Evolutionary conservation across 2,329 filamentous ascomycete genomes (phyloP), one percentile per base, ranked within the genome.

Genomic region (Diaporthe eres): DNA sequence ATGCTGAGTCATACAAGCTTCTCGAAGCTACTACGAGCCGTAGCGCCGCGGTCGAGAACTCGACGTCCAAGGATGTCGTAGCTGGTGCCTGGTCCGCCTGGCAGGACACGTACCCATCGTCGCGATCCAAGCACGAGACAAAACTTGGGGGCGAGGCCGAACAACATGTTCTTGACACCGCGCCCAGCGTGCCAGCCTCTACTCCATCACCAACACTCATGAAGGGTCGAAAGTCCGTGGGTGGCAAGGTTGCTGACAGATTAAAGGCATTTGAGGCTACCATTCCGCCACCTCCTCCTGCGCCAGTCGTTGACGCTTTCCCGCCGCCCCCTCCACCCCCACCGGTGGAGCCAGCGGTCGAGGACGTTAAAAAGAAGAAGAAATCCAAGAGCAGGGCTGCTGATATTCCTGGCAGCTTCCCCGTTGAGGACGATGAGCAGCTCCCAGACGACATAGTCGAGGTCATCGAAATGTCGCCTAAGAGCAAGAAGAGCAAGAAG

Each of bases 341-440:
- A 65, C 79, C 81, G 73, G 80, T 80, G 74, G 80, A 34, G 28
- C 70, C 55, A 58, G 68, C 22, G 19, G 79, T 77, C 76, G 83
- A 87, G 77, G 84, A 86, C 63, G 51, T 25, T 77, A 87, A 86
- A 81, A 88, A 86, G 81, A 80, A 80, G 71, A 77, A 81, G 75
- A 79, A 79, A 75, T 82, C 83, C 63, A 85, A 84, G 81, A 77
- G 70, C 71, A 80, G 82, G 81, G 75, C 79, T n/a, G 80, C 85
- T 80, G 83, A 83, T 42, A 84, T 91, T 8, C 90, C 91, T 57
- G 91, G 91, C 74, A 89, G 88, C 77, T 92, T 92, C 80, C 91
- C 91, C 34, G 84, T 85, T 58, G 87, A 88, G 77, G 87, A 88
- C 49, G 82, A 87, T 77, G 85, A 86, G 75, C 72, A 65, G 57